A percentile compares a stretch with the other conserved stretches of the same genome.
Conservation (phyloP, 2,329 filamentous ascomycete species). For the Rhynchosporium graminicola region DNA sequence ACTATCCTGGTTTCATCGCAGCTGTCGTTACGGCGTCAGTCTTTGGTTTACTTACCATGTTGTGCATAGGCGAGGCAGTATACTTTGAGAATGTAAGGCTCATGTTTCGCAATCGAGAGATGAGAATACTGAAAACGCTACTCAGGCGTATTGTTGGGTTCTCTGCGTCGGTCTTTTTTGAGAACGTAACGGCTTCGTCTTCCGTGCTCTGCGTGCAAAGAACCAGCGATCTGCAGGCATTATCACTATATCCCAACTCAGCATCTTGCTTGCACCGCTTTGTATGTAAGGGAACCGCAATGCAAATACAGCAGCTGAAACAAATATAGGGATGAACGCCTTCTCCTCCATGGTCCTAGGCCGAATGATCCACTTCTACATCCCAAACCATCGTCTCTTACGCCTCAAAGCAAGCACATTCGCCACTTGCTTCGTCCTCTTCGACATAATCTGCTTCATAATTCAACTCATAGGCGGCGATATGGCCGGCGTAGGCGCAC, state of each 20-base stretch:
- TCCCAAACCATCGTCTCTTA: slow-evolving; percentile 41
- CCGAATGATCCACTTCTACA: slow-evolving; percentile 35
- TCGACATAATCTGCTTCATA: slow-evolving; percentile 45
- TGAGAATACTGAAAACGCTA: background rate
- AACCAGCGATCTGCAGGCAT: slow-evolving; percentile 42
- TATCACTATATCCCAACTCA: slow-evolving; percentile 42
- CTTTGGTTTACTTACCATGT: slow-evolving; percentile 40
- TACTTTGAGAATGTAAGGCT: slow-evolving; percentile 38
- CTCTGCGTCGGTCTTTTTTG: slow-evolving; percentile 46
- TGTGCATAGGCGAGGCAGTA: slow-evolving; percentile 41
- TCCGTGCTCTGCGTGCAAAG: slow-evolving; percentile 45
- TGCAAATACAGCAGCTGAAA: background rate
- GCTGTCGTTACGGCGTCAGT: slow-evolving; percentile 40
- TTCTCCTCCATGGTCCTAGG: slow-evolving; percentile 37
- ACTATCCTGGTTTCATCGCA: slow-evolving; percentile 43
- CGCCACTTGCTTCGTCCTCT: slow-evolving; percentile 47
- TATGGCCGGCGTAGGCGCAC: slow-evolving; percentile 17
- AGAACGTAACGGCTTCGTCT: slow-evolving; percentile 44
- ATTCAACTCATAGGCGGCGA: slow-evolving; percentile 39
- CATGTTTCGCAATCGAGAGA: background rate
- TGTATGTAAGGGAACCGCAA: background rate
- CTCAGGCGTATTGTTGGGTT: slow-evolving; percentile 44
- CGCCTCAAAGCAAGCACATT: slow-evolving; percentile 39
- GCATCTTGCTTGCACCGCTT: slow-evolving; percentile 44
- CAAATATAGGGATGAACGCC: slow-evolving; percentile 33